Evolutionary conservation across 2,329 filamentous ascomycete genomes (phyloP), one percentile per base, ranked within the genome.

Genomic region (Hypoxylon sp.): DNA sequence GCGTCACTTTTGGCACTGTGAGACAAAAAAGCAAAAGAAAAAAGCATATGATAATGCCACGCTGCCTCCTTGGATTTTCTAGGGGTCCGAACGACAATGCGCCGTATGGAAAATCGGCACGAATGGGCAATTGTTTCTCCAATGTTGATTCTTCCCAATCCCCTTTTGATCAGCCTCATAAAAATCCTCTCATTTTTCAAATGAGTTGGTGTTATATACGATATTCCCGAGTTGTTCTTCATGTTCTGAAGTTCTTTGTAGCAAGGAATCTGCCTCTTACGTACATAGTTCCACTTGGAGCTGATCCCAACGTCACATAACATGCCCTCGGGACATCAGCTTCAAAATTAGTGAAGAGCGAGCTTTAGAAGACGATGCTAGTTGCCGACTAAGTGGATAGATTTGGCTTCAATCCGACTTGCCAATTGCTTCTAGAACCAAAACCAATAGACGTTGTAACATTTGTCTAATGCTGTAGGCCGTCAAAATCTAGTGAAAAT

Each of bases 11-110:
- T 64, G 57, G 42, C 70, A 70, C 68, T 70, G 68, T 70, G 65
- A 52, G 39, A 39, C 51, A 11, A 24, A 55, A 55, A 48, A 65
- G 46, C 10, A 19, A 42, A 56, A 35, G 11, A 55, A 56, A 71
- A 71, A 67, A 71, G 69, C 69, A 71, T 67, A 71, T 71, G 69
- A 71, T 67, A 69, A 64, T 57, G 39, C 51, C 32, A 17, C 42
- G 42, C 29, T 62, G 56, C 37, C 27, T 66, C 35, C 44, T 39
- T 59, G 32, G 62, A 27, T 27, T 29, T 50, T 37, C 32, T 47
- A 50, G 32, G 62, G 59, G 17, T 64, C 62, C 58, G 63, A 44
- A 61, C 24, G 54, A 42, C 39, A 21, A 44, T 44, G 17, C 31
- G 44, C 17, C 48, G 31, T 50, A 3, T 65, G 50, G 42, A 57